phyloP scores from a whole-genome alignment of 768 basidiomycete species.

The Termitomyces sp. region DNA sequence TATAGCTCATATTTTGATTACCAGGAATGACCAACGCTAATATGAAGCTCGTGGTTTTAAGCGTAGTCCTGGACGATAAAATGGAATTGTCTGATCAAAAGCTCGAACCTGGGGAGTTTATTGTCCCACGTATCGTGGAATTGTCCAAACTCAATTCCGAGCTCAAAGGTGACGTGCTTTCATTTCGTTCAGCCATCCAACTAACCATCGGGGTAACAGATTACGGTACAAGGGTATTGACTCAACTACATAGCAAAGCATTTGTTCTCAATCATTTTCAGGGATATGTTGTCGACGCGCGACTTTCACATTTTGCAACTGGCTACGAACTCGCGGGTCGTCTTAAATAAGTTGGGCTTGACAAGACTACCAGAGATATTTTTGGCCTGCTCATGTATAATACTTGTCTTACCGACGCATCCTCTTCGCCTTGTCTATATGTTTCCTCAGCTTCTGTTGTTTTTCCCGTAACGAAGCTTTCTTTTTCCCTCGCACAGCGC shows the following conservation, averaged over 20 bases:
- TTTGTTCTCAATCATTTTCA: constrained; percentile 19
- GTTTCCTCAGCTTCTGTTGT: constrained; percentile 72
- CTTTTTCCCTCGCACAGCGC: constrained; percentile 78
- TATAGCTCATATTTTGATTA: neutral
- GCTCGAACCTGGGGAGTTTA: constrained; percentile 85
- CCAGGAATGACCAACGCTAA: constrained; percentile 92
- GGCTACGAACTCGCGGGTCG: constrained; percentile 60
- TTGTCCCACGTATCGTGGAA: constrained; percentile 69
- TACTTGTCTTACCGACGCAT: constrained; percentile 24
- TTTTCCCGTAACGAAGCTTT: constrained; percentile 80
- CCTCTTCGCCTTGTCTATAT: constrained; percentile 71
- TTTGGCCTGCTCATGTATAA: neutral
- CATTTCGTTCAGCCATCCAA: constrained; percentile 4
- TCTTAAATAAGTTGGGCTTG: constrained; percentile 14
- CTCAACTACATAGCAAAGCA: neutral
- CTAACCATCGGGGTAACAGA: constrained; percentile 30
- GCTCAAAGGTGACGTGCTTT: constrained; percentile 58
- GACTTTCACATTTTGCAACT: constrained; percentile 69
- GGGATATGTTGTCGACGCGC: constrained; percentile 73
- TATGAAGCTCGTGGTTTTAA: constrained; percentile 81
- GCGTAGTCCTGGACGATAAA: constrained; percentile 61
- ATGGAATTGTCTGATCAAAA: constrained; percentile 70
- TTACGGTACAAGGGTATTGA: constrained; percentile 54
- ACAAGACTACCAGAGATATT: neutral
- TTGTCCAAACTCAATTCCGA: constrained; percentile 58